Base-by-base conservation (phyloP, 2,329 filamentous ascomycete species). In the Fusarium albidum region DNA sequence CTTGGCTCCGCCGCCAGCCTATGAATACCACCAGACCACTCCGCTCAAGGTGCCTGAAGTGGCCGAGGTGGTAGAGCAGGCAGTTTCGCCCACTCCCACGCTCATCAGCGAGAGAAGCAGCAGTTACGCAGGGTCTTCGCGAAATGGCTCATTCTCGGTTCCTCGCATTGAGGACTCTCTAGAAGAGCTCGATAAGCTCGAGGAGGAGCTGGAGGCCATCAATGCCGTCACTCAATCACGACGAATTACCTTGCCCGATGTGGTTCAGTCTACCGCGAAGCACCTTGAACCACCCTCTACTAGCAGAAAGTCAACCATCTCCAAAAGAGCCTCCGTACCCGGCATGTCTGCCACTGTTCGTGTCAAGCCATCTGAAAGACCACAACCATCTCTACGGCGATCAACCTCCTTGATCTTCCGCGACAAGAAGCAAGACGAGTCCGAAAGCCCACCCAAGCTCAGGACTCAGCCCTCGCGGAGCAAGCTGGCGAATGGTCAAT, bases 141-240 rank as follows among this genome's bases (percentile, higher is more conserved):
- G 63, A 25, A 46, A 66, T 6, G 70, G 66, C 0, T 73, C 70
- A 6, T 69, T 64, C 55, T 74, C 62, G 1, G 71, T 75, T 11
- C 73, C 79, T 21, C 80, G 83, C 14, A 87, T 88, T 42, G 85
- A 88, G 65, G 85, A 87, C 66, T 87, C 84, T 2, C 73, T 88
- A 9, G 84, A 86, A 66, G 84, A 83, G 57, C 74, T 88, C 15
- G 85, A 88, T 64, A 75, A 77, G 54, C 75, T 88, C 13, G 84
- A 88, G 59, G 85, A 88, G 27, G 77, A 86, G 42, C 75, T 87
- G 9, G 84, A 88, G 59, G 82, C 78, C 3, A 73, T 85, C 28
- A 64, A 70, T 48, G 71, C 71, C n/a, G 69, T 77, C 10, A 67
- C 78, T 0, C 69, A 66, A 3, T 52, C 76, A 10, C 64, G 69